Base-by-base conservation (phyloP, 2,329 filamentous ascomycete species). In the Emericellopsis cladophorae region DNA sequence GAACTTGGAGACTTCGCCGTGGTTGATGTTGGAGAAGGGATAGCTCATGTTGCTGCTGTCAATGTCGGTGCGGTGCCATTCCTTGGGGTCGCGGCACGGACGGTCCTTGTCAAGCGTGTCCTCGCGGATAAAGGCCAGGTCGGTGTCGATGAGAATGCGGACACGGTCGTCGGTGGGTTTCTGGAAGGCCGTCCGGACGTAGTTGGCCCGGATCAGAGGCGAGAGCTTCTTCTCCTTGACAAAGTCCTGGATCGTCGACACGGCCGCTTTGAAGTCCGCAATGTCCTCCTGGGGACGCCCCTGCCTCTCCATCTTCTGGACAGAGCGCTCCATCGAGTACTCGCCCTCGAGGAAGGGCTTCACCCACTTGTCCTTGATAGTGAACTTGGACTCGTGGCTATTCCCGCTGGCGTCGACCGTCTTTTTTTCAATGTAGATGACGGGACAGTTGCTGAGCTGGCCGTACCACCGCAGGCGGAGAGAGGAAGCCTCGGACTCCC, bases 321-420 rank as follows among this genome's bases (percentile, higher is more conserved):
- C 68, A 41, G 77, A 81, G 70, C 95, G 95, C 59, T 95, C 90
- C 77, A 95, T 84, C 52, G 84, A 79, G 61, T 95, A 95, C 48
- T 92, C 76, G 38, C 84, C 87, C 40, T 84, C 78, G 40, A 98
- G 75, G 62, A 95, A 95, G 1, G 80, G 70, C 58, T 89, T 81
- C 46, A 96, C 72, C 56, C 95, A 95, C 60, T 96, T 96, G 54
- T 89, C 84, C 66, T 98, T 98, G 62, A 95, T 84, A 18, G 76
- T 68, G 51, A 96, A 84, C 49, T 80, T 79, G 50, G 79, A 75
- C 58, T 95, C 88, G 49, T 83, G 78, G 58, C 84, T 92, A 41
- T 70, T 75, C 47, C 87, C 81, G 49, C 83, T 81, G 39, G 83
- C 77, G 43, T 81, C 76, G 42, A 93, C 78, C 10, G 78, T 81